Evolutionary conservation across 306 rosid genomes (phyloP).

Genomic region (Cicer chorassanicum): DNA sequence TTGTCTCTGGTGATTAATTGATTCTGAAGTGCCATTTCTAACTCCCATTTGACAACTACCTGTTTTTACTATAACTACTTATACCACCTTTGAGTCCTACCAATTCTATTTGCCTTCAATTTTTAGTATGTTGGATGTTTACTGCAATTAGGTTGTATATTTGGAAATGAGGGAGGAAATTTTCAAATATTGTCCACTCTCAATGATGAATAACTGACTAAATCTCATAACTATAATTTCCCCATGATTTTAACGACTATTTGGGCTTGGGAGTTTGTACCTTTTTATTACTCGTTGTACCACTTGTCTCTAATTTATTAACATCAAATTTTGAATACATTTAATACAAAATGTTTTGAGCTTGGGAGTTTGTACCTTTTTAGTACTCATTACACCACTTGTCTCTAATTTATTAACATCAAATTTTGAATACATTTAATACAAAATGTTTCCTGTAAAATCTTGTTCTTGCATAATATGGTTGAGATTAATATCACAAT

Average conservation of each 20-base stretch:
- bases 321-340: conserved; percentile 32
- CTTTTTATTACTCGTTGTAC: conserved; percentile 8
- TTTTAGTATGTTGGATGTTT: conserved; percentile 37
- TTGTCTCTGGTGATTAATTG: conserved; percentile 99
- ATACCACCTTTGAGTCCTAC: conserved; percentile 37
- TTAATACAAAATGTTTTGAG: conserved; percentile 5
- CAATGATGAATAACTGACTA: conserved; percentile 28
- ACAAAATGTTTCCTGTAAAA: conserved; percentile 19
- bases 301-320: conserved; percentile 17
- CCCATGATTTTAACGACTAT: neutral
- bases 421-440: conserved; percentile 20
- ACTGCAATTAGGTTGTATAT: conserved; percentile 39
- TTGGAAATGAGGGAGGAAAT: conserved; percentile 35
- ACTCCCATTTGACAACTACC: conserved; percentile 64
- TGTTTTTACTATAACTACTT: conserved; percentile 49
- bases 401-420: conserved; percentile 32
- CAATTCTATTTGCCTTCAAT: conserved; percentile 16
- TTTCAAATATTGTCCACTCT: conserved; percentile 19
- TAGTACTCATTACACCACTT: conserved; percentile 5
- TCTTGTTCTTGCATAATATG: conserved; percentile 15
- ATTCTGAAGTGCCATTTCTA: conserved; percentile 83
- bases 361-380: conserved; percentile 22
- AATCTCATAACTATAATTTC: conserved; percentile 20
- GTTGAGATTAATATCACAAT: conserved; percentile 16
- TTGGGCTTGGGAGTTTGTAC: conserved; percentile 36